A percentile compares a stretch with the other conserved stretches of the same genome.
phyloP scores from a whole-genome alignment of 202 grass and related monocot species.

The Eragrostis tef region DNA sequence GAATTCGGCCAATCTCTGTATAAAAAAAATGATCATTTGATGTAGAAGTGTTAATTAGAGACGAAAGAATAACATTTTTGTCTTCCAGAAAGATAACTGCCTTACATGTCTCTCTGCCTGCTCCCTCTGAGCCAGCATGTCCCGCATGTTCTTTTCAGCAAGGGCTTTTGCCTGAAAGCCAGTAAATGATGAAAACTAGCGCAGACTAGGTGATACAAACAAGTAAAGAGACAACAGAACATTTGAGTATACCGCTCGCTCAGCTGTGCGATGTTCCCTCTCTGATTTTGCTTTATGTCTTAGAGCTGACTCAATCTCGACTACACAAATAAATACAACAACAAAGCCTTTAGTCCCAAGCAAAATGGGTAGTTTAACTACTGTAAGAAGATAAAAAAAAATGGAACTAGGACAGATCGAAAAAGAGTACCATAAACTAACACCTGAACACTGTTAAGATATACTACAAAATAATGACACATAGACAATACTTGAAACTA shows the following conservation, averaged over 20 bases:
- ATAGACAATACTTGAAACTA: conserved; percentile 7
- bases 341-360: background rate
- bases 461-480: conserved; percentile 30
- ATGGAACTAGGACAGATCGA: conserved; percentile 22
- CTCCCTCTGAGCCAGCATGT: conserved; percentile 91
- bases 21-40: conserved; percentile 41
- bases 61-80: conserved; percentile 8
- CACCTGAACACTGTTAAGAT: conserved; percentile 12
- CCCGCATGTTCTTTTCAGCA: conserved; percentile 88
- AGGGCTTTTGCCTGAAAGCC: conserved; percentile 90
- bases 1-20: conserved; percentile 90
- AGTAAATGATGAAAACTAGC: conserved; percentile 41
- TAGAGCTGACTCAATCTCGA: conserved; percentile 76
- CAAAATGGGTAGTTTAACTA: background rate
- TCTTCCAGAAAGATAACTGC: conserved; percentile 29
- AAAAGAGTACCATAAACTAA: conserved; percentile 8
- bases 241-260: conserved; percentile 74
- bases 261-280: conserved; percentile 84
- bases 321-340: conserved; percentile 44
- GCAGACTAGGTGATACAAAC: conserved; percentile 31
- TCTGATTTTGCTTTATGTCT: conserved; percentile 88
- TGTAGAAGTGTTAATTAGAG: conserved; percentile 41
- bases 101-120: conserved; percentile 87
- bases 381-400: background rate
- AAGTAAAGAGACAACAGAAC: conserved; percentile 39